phyloP scores from a whole-genome alignment of 441 rosid species.

The Mallotus japonicus region DNA sequence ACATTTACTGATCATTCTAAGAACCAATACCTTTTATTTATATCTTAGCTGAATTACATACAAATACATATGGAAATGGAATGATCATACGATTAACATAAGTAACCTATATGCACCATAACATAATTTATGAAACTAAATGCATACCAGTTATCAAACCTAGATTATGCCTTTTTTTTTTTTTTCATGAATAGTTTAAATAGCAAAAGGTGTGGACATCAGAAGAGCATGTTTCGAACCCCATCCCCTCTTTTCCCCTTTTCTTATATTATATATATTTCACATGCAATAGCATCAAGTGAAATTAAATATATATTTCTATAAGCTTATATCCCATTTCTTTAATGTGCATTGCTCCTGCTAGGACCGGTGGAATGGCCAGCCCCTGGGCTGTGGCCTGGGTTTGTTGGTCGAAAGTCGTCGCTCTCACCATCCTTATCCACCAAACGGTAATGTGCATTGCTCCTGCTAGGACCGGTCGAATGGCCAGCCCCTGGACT shows the following conservation, averaged over 20 bases:
- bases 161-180: no score
- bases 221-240: no score
- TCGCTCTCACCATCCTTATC: neutral
- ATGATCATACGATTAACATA: neutral
- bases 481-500: slow-evolving; percentile 51
- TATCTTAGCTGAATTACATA: neutral
- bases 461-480: slow-evolving; percentile 12
- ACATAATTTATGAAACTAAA: neutral
- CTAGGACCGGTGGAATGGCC: slow-evolving; percentile 39
- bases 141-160: neutral
- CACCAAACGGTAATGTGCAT: neutral
- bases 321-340: neutral
- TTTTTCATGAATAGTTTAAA: no score
- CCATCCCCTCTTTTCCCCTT: no score
- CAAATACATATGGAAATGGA: slow-evolving; percentile 10
- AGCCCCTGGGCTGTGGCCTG: slow-evolving; percentile 47
- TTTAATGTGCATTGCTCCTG: neutral
- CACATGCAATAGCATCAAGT: no score
- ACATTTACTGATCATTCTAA: neutral
- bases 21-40: slow-evolving; percentile 3
- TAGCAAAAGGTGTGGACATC: no score
- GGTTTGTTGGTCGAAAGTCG: slow-evolving; percentile 45
- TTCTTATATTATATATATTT: no score
- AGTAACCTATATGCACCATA: no score
- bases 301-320: neutral